Evolutionary conservation across 768 basidiomycete genomes (phyloP), one percentile per base, ranked within the genome.

Genomic region (Tulasnella calospora): DNA sequence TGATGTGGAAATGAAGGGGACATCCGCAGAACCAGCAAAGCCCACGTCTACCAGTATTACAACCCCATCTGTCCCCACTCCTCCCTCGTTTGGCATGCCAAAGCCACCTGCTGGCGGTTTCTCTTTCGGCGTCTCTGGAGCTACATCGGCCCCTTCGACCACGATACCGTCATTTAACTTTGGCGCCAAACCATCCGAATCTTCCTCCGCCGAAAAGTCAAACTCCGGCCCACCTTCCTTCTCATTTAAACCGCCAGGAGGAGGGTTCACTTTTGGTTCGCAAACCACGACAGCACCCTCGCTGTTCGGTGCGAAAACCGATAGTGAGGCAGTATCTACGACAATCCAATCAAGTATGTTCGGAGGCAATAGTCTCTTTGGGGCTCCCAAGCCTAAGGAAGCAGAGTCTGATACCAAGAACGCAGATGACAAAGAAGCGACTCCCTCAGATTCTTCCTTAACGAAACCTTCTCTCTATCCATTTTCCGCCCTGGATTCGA

Each of bases 81-180:
- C 75, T 38, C 7, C 74, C 19, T 33, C 51, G 5, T 76, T 76
- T 38, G 17, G 57, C 57, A 46, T 76, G 40, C 75, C 75, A 38
- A 46, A 40, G 41, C 77, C 70, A 15, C 77, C 77, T n/a, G 40
- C 70, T 0, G 77, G 69, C 36, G 77, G 77, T 13, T 78, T 78
- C 69, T 30, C 30, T 36, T 75, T 46, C n/a, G 74, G 74, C 74
- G 38, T 57, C 23, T 51, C 46, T 17, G 44, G 36, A 55, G 27
- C 38, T 0, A n/a, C 41, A 23, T 41, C 46, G 27, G 46, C 46
- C 23, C 27, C 74, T 47, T 33, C 74, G 8, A 47, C 27, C 8
- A 47, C 74, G 0, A 40, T 35, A 17, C 55, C 75, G 4, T 23
- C 57, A 9, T 78, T 78, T 38, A 73, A 41, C 41, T 78, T 78